A percentile compares a stretch with the other conserved stretches of the same genome.
phyloP scores from a whole-genome alignment of 345 rosid species.

The Citrus mangshanensis region DNA sequence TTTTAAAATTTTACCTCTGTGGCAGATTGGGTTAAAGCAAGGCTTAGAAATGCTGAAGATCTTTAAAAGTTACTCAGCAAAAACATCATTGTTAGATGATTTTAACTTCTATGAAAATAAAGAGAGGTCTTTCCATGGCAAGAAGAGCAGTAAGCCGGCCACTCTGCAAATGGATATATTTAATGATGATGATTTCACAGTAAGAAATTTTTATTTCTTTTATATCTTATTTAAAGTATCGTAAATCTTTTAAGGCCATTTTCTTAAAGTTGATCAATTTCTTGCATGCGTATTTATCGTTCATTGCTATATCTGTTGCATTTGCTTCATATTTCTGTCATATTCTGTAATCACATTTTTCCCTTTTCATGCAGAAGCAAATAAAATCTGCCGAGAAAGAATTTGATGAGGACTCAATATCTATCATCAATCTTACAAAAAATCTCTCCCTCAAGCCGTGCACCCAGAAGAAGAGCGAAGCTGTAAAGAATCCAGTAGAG shows the following conservation, averaged over 20 bases:
- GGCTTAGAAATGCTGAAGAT: constrained; percentile 69
- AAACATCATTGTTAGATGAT: constrained; percentile 59
- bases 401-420: constrained; percentile 21
- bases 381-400: constrained; percentile 24
- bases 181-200: constrained; percentile 34
- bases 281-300: background rate
- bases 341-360: background rate
- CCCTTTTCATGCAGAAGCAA: constrained; percentile 25
- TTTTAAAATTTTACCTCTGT: background rate
- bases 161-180: constrained; percentile 37
- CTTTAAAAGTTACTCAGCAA: constrained; percentile 47
- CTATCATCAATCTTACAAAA: constrained; percentile 47
- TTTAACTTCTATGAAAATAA: constrained; percentile 63
- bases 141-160: constrained; percentile 42
- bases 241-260: background rate
- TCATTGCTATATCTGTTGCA: too few species aligned
- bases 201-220: constrained; percentile 21
- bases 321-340: background rate
- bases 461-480: constrained; percentile 25
- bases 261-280: background rate
- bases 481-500: constrained; percentile 23
- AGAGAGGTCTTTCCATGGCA: constrained; percentile 42
- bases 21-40: constrained; percentile 55
- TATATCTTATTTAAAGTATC: background rate
- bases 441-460: constrained; percentile 51